Evolutionary conservation across 768 basidiomycete species (phyloP).

Genomic region (Boletus reticulatus): DNA sequence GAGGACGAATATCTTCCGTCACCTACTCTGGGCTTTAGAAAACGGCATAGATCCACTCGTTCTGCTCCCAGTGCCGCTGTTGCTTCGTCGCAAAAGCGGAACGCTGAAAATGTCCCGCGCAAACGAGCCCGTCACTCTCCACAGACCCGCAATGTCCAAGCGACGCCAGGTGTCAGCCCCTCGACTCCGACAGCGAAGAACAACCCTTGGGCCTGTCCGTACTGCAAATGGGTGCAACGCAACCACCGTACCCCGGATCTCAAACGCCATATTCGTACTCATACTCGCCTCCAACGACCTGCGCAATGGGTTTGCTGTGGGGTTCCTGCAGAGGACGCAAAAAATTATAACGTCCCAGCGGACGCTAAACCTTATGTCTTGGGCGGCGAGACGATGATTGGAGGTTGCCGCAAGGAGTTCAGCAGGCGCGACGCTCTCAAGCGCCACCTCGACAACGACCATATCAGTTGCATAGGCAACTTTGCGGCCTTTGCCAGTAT

Average conservation of each 20-base stretch:
- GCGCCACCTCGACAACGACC: conserved; percentile 38
- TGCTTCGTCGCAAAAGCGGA: conserved; percentile 7
- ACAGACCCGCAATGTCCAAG: conserved; percentile 47
- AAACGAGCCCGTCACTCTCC: conserved; percentile 35
- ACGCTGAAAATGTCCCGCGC: background rate
- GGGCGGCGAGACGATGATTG: conserved; percentile 32
- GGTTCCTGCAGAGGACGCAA: conserved; percentile 27
- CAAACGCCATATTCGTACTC: conserved; percentile 56
- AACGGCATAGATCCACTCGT: conserved; percentile 30
- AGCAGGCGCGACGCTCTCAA: conserved; percentile 41
- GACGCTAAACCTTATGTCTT: conserved; percentile 26
- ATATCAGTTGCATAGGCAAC: conserved; percentile 33
- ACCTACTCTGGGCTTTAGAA: conserved; percentile 30
- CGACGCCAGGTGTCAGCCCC: conserved; percentile 19
- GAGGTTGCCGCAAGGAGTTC: conserved; percentile 38
- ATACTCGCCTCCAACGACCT: conserved; percentile 37
- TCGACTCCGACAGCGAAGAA: conserved; percentile 20
- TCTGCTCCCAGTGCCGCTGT: background rate
- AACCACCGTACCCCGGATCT: conserved; percentile 58
- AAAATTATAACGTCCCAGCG: conserved; percentile 17
- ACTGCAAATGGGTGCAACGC: conserved; percentile 45
- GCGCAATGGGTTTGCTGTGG: conserved; percentile 41
- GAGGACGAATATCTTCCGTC: conserved; percentile 49
- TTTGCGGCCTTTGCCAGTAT: conserved; percentile 28
- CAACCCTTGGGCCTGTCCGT: conserved; percentile 44